Base-by-base conservation (phyloP, 192 early-diverging fungal species). In the Endogone sp. region DNA sequence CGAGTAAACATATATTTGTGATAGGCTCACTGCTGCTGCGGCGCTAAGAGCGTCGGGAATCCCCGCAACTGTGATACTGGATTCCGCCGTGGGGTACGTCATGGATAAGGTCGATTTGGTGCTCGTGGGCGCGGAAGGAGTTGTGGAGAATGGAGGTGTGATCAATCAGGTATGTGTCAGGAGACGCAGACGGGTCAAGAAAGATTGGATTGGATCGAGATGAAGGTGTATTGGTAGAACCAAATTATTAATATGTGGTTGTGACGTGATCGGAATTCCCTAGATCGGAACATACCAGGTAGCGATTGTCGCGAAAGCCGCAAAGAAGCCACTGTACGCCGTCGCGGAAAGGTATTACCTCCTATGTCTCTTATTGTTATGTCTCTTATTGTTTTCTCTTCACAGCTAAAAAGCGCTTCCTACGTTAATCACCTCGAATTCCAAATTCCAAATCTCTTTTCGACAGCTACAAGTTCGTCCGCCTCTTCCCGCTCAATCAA, bases 281-380 rank as follows among this genome's bases (percentile, higher is more conserved):
- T 69, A 90, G 83, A 94, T 98, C 74, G 96, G 96, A 29, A 95
- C 96, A 4, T 97, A 96, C 73, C 95, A 97, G 76, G 86, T 98
- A 65, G 95, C 96, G 0, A 83, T 99, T 13, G 92, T 98, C 29
- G 98, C 98, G 0, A 95, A 93, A 72, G 94, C 94, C n/a, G 88
- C 91, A 10, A 92, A 90, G 61, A 97, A 95, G 77, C 98, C 98
- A 16, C 87, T 98, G 30, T 99, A 98, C 71, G 91, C 89, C 20
- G 91, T 98, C 11, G 90, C 95, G 2, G 98, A 99, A 80, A 94
- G 90, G 73, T 97, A 95, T 80, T 97, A 99, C 80, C 97, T 99
- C 83, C 93, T 96, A 29, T 89, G 90, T 65, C 71, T 96, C 37
- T 98, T 94, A 69, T 95, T 96, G 37, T 84, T 98, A 23, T 2